These are phyloP conservation scores for Stevia rebaudiana DNA, from an alignment of 140 eudicot genomes.

Conservation along the genomic window DNA sequence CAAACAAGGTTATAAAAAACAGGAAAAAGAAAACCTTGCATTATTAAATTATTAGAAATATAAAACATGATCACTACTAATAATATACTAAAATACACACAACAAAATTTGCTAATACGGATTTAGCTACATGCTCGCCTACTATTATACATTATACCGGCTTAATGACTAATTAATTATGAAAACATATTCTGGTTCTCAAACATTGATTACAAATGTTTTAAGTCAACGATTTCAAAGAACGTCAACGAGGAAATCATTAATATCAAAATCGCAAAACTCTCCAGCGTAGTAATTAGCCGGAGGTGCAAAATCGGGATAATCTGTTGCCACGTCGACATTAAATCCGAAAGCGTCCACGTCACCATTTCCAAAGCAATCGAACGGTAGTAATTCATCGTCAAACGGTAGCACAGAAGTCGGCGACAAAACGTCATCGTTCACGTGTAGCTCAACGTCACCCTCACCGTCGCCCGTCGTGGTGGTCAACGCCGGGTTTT, in stretches of 20 bases:
- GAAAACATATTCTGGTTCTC: too few species aligned
- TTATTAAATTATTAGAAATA: neutral
- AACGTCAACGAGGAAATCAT: constrained; percentile 49
- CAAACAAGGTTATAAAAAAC: neutral
- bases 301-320: constrained; percentile 24
- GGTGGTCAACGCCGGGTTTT: neutral
- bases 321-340: constrained; percentile 22
- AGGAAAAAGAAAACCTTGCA: neutral
- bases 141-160: constrained; percentile 23
- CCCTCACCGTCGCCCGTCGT: neutral
- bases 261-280: constrained; percentile 51
- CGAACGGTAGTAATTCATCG: constrained; percentile 41
- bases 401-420: constrained; percentile 56
- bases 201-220: neutral
- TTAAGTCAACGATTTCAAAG: neutral
- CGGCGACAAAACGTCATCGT: constrained; percentile 49
- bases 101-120: constrained; percentile 31
- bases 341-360: constrained; percentile 46
- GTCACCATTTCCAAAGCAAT: constrained; percentile 31
- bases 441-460: neutral
- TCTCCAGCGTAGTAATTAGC: constrained; percentile 27
- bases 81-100: neutral
- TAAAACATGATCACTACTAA: neutral
- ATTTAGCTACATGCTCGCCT: constrained; percentile 29
- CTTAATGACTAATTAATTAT: too few species aligned